Percentiles rank a stretch among this genome's conserved stretches.
Conservation (phyloP, 805 yeast genomes). For the Candida chauliodis region DNA sequence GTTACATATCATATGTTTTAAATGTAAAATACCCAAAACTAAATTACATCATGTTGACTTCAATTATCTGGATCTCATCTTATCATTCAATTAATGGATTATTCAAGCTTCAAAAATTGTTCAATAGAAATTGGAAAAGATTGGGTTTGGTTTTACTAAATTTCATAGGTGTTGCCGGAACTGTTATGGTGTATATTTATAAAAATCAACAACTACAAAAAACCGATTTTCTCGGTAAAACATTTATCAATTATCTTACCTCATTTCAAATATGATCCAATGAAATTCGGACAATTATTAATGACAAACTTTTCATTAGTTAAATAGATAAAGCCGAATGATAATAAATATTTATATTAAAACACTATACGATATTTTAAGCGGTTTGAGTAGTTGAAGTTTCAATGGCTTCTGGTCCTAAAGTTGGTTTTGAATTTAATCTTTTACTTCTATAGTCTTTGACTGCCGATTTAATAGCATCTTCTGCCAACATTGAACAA, state of each 20-base stretch:
- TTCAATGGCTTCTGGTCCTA: constrained; percentile 54
- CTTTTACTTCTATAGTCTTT: constrained; percentile 92
- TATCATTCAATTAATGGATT: constrained; percentile 59
- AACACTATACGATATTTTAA: background rate
- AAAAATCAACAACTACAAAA: constrained; percentile 16
- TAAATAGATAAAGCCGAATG: background rate
- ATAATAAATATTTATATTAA: constrained; percentile 1
- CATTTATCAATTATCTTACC: constrained; percentile 25
- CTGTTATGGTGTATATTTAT: constrained; percentile 31
- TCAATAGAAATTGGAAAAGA: constrained; percentile 37
- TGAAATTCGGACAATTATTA: background rate
- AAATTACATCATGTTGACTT: constrained; percentile 7
- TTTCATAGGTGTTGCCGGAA: constrained; percentile 30
- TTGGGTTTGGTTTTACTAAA: constrained; percentile 43
- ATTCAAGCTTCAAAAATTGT: constrained; percentile 42
- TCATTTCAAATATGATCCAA: constrained; percentile 11
- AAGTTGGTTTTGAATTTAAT: constrained; percentile 45
- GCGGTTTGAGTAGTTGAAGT: constrained; percentile 9
- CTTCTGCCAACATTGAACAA: constrained; percentile 98
- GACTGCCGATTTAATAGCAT: constrained; percentile 95
- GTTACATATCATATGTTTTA: constrained; percentile 44
- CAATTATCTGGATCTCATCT: constrained; percentile 34
- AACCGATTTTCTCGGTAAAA: constrained; percentile 25
- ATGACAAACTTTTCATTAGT: background rate
- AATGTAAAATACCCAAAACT: constrained; percentile 8